Conservation (phyloP, 169 alveolate species). For the Eimeria acervulina region DNA sequence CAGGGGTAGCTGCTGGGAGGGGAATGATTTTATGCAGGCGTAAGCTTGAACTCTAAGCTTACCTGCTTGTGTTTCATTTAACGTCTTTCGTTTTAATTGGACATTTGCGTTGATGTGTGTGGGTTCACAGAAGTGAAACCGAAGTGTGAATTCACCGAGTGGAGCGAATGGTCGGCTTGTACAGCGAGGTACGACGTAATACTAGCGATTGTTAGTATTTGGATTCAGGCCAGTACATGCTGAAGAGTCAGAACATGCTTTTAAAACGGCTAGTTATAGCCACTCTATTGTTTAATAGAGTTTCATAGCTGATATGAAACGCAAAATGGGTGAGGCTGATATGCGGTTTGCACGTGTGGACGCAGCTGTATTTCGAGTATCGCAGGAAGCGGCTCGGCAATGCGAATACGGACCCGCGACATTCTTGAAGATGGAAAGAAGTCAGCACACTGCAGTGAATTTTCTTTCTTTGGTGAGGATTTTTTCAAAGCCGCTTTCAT, state of each 20-base stretch:
- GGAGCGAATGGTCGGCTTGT: slow-evolving; percentile 70
- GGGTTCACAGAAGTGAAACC: not conserved
- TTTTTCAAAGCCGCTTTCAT: not conserved
- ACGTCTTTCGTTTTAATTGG: not conserved
- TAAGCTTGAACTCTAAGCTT: not conserved
- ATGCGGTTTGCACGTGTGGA: not conserved
- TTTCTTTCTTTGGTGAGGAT: slow-evolving; percentile 13
- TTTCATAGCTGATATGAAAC: not conserved
- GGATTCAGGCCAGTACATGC: too few relatives aligned
- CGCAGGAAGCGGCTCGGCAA: not conserved
- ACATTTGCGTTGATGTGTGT: not conserved
- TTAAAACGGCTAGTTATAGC: too few relatives aligned
- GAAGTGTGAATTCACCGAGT: slow-evolving; percentile 59
- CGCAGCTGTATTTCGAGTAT: slow-evolving; percentile 23
- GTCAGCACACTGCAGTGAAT: not conserved
- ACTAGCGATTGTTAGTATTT: too few relatives aligned
- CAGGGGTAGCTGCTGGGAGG: slow-evolving; percentile 37
- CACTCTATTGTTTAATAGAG: not conserved
- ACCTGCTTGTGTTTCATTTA: not conserved
- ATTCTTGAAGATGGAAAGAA: slow-evolving; percentile 1
- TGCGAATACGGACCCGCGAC: slow-evolving; percentile 48
- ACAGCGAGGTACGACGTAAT: slow-evolving; percentile 14
- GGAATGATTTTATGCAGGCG: slow-evolving; percentile 45
- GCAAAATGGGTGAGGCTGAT: not conserved
- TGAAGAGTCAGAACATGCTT: too few relatives aligned